phyloP scores from a whole-genome alignment of 306 rosid species.

The Echinosophora koreensis region DNA sequence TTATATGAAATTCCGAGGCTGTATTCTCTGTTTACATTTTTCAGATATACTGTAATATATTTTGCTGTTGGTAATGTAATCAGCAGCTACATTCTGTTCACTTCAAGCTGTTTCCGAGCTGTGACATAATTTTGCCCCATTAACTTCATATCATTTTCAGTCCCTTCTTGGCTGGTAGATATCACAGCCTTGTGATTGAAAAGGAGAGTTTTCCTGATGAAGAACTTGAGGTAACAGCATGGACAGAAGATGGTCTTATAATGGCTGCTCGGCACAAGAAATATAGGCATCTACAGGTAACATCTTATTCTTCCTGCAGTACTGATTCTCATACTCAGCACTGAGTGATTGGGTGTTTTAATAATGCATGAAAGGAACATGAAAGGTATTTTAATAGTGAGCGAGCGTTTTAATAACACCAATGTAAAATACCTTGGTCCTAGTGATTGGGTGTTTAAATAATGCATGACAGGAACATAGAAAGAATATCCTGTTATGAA shows the following conservation, averaged over 20 bases:
- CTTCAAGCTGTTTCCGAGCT: constrained; percentile 7
- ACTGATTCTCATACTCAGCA: not conserved
- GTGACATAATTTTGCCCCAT: constrained; percentile 18
- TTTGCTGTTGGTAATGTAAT: not conserved
- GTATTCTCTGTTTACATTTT: constrained; percentile 18
- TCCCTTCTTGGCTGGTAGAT: constrained; percentile 93
- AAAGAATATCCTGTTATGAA: not conserved
- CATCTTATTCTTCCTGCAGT: constrained; percentile 18
- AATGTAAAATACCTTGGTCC: not conserved
- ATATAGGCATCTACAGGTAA: constrained; percentile 77
- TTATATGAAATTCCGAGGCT: not conserved
- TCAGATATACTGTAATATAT: constrained; percentile 3
- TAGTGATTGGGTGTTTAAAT: constrained; percentile 7
- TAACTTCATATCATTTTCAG: constrained; percentile 51
- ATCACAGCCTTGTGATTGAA: constrained; percentile 94
- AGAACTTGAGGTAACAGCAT: constrained; percentile 87
- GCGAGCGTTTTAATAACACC: not conserved
- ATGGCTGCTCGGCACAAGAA: constrained; percentile 96
- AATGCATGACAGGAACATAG: not conserved
- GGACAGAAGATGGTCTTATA: constrained; percentile 94
- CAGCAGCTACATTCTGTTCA: constrained; percentile 4
- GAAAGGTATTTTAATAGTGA: too few species aligned
- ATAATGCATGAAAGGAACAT: too few species aligned
- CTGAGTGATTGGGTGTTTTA: too few species aligned
- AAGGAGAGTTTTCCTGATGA: constrained; percentile 85